These are phyloP conservation scores for Yamadazyma takamatsuzukensis DNA, from an alignment of 805 yeast species.

Conservation along the genomic window DNA sequence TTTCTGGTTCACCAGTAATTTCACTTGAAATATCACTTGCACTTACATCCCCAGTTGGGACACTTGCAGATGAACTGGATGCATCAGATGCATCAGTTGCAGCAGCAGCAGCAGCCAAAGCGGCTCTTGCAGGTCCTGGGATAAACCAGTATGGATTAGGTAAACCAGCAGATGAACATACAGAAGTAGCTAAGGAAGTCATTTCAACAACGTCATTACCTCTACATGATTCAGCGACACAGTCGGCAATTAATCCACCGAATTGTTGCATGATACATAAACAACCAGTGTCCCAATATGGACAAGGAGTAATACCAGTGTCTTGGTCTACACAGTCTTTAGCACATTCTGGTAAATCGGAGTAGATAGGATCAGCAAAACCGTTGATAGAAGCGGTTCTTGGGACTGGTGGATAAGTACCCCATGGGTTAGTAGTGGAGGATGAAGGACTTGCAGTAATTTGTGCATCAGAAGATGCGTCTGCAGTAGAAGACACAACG, in stretches of 20 bases:
- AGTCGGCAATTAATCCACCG: conserved; percentile 38
- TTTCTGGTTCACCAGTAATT: background rate
- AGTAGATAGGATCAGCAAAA: conserved; percentile 41
- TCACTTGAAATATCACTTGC: conserved; percentile 16
- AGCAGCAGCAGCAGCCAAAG: conserved; percentile 17
- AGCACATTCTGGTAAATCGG: conserved; percentile 38
- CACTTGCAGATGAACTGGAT: conserved; percentile 12
- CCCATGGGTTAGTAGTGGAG: conserved; percentile 20
- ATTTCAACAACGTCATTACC: conserved; percentile 30
- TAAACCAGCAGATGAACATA: conserved; percentile 26
- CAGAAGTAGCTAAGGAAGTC: conserved; percentile 23
- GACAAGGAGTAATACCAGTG: conserved; percentile 42
- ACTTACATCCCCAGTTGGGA: no score
- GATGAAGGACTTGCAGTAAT: conserved; percentile 12
- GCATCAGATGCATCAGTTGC: conserved; percentile 8
- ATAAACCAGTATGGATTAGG: conserved; percentile 24
- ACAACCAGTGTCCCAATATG: conserved; percentile 50
- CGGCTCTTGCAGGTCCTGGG: conserved; percentile 18
- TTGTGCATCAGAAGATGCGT: conserved; percentile 2
- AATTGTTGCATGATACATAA: conserved; percentile 46
- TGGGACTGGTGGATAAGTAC: conserved; percentile 41
- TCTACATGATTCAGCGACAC: conserved; percentile 33
- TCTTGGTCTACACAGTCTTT: conserved; percentile 30
- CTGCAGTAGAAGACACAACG: conserved; percentile 2
- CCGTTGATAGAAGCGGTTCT: conserved; percentile 44